Conservation (phyloP, 805 yeast genomes). For the Wickerhamiella spandovensis region DNA sequence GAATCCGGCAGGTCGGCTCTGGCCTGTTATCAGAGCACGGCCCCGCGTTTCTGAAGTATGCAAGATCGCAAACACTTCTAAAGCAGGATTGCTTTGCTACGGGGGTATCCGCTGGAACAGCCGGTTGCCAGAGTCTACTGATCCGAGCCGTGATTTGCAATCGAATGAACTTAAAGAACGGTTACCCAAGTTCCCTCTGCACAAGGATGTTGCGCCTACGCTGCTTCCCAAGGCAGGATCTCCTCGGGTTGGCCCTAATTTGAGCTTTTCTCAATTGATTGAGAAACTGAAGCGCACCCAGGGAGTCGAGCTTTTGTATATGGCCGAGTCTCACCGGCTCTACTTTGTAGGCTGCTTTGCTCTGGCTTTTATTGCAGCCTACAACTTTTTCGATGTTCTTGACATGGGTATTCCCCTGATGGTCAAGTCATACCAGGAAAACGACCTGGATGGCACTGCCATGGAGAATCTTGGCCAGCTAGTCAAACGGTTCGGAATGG, state of each 20-base stretch:
- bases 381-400: slow-evolving; percentile 40
- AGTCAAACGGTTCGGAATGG: slow-evolving; percentile 26
- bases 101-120: slow-evolving; percentile 3
- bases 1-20: neutral
- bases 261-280: slow-evolving; percentile 49
- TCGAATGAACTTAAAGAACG: slow-evolving; percentile 41
- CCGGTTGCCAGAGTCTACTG: slow-evolving; percentile 12
- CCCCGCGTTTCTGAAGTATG: neutral
- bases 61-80: neutral
- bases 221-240: slow-evolving; percentile 64
- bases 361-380: slow-evolving; percentile 55
- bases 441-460: slow-evolving; percentile 33
- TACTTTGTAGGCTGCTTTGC: slow-evolving; percentile 60
- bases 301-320: slow-evolving; percentile 64
- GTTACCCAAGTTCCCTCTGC: slow-evolving; percentile 52
- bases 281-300: slow-evolving; percentile 39
- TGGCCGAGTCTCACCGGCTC: slow-evolving; percentile 69
- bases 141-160: slow-evolving; percentile 14
- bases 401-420: slow-evolving; percentile 45
- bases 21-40: neutral
- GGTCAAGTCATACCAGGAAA: slow-evolving; percentile 38
- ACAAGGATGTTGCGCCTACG: slow-evolving; percentile 50
- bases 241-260: slow-evolving; percentile 49
- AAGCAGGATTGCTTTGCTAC: neutral
- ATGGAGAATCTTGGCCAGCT: slow-evolving; percentile 27